phyloP scores from a whole-genome alignment of 768 basidiomycete species.

The Hygrophorus russula region DNA sequence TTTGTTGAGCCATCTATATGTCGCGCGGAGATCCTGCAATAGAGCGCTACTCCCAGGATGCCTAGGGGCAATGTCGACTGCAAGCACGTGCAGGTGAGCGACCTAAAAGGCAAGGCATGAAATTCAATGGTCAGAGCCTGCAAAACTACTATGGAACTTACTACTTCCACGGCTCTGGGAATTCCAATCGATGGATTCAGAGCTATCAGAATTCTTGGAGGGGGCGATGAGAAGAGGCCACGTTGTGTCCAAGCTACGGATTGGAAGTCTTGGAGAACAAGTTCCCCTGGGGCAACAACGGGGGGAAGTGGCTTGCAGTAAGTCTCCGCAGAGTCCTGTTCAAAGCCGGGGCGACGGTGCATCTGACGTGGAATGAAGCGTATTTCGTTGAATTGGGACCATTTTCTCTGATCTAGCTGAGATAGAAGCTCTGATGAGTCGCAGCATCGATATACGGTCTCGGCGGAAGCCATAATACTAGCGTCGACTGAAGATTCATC shows the following conservation, averaged over 20 bases:
- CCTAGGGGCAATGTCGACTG: conserved; percentile 15
- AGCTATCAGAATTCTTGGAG: conserved; percentile 19
- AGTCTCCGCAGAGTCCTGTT: conserved; percentile 8
- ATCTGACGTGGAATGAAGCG: conserved; percentile 30
- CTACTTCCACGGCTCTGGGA: conserved; percentile 31
- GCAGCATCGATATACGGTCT: conserved; percentile 22
- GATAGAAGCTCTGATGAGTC: conserved; percentile 21
- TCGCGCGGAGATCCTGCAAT: conserved; percentile 25
- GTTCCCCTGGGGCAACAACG: conserved; percentile 26
- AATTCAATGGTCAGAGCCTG: not conserved
- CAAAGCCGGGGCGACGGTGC: conserved; percentile 11
- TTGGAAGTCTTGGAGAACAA: conserved; percentile 26
- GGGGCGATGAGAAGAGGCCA: conserved; percentile 20
- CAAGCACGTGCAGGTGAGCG: conserved; percentile 26
- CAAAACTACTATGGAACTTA: conserved; percentile 14
- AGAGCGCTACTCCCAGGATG: conserved; percentile 17
- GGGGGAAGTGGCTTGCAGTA: conserved; percentile 20
- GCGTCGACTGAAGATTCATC: conserved; percentile 8
- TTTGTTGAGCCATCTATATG: conserved; percentile 32
- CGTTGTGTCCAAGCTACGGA: conserved; percentile 40
- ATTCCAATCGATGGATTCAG: conserved; percentile 27
- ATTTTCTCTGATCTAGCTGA: conserved; percentile 17
- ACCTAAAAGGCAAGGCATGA: conserved; percentile 18
- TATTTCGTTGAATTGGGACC: conserved; percentile 21
- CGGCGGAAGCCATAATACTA: conserved; percentile 16